Evolutionary conservation across 352 stramenopile genomes (phyloP), one percentile per base, ranked within the genome.

Genomic region (Globisporangium ultimum): DNA sequence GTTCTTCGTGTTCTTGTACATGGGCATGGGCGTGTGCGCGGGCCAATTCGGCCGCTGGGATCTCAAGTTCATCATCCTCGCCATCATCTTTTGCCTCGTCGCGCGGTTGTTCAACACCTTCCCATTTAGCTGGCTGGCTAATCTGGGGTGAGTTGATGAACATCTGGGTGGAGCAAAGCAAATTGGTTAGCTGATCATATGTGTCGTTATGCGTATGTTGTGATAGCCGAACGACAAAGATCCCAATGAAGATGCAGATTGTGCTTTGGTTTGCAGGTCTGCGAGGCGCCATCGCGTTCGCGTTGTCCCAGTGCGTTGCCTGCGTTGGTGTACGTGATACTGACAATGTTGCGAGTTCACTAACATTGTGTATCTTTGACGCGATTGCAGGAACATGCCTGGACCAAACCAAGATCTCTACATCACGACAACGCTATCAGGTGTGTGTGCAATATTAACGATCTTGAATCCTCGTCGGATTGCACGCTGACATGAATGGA

Each of bases 71-170:
- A 80, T 91, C 11, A 55, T 97, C 6, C 72, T 97, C 14, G 88
- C 85, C 1, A 84, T 97, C 58, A 47, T 96, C 11, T 96, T 97
- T 22, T 89, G 74, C 47, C 69, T 85, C 36, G 65, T 99, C 72
- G 74, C 73, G 88, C 76, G 96, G 11, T 48, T 96, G 3, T 91
- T 97, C 60, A 98, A 99, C 67, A 98, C 97, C 36, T 98, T 98
- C 55, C 95, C 96, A 1, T 85, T 91, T 52, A 89, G 76, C 49
- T 88, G 72, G 70, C 55, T 87, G 5, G 74, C 76, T 6, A 89
- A 85, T 41, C 60, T 87, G 57, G 70, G 76, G 76, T 82, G 46
- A 50, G 63, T 66, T 47, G 40, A 41, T 48, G 48, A 48, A 9
- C 57, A 6, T 47, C n/a, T 28, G 24, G 24, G 24, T 28, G 24